These are phyloP conservation scores for Grosmannia clavigera DNA, from an alignment of 2,329 filamentous ascomycete genomes.

Conservation along the genomic window DNA sequence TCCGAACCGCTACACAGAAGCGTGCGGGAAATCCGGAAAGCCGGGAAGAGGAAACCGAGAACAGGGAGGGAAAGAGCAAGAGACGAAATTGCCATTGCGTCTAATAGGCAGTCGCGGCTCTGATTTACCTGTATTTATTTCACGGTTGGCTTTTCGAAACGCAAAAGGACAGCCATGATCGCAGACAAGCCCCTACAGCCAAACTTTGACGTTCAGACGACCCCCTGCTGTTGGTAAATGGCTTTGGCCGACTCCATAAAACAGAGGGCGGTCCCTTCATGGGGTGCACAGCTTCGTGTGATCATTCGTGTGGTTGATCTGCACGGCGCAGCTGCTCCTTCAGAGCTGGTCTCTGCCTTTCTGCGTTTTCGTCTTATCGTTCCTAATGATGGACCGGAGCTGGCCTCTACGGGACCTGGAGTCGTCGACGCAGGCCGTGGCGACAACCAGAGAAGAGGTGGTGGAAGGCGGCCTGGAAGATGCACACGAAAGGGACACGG, in stretches of 20 bases:
- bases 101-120: neutral
- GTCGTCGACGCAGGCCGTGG: neutral
- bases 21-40: neutral
- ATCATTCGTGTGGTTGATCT: neutral
- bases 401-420: conserved; percentile 5
- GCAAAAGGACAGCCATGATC: neutral
- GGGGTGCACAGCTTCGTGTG: neutral
- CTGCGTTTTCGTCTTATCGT: neutral
- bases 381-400: neutral
- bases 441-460: neutral
- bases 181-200: neutral
- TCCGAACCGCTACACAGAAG: neutral
- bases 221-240: neutral
- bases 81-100: too few relatives aligned
- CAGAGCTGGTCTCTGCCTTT: neutral
- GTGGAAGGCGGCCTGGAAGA: neutral
- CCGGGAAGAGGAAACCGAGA: neutral
- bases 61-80: too few relatives aligned
- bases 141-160: neutral
- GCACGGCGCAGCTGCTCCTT: neutral
- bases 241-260: neutral
- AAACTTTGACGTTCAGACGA: neutral
- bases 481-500: neutral
- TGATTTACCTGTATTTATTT: neutral
- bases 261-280: neutral